Percentiles rank a stretch among this genome's conserved stretches.
phyloP scores from a whole-genome alignment of 2,329 filamentous ascomycete genomes.

The Magnaporthiopsis rhizophila region DNA sequence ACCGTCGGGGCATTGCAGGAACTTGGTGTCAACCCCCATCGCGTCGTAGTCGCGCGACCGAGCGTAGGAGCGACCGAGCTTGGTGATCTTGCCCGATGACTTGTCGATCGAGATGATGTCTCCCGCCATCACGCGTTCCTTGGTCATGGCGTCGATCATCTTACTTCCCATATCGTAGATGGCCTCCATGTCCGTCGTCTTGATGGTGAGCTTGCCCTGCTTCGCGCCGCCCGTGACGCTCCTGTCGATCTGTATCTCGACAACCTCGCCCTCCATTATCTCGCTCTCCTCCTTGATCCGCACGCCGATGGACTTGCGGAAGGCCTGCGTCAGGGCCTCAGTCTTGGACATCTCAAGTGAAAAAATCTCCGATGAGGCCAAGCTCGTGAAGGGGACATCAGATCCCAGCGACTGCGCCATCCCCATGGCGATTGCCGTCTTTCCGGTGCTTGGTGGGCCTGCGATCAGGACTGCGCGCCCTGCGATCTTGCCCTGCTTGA shows the following conservation, averaged over 20 bases:
- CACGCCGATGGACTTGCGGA: slow-evolving; percentile 95
- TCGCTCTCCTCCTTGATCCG: slow-evolving; percentile 98
- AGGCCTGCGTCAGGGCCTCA: slow-evolving; percentile 95
- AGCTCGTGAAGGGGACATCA: slow-evolving; percentile 93
- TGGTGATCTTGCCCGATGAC: slow-evolving; percentile 95
- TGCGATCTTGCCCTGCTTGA: slow-evolving; percentile 97
- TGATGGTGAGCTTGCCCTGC: slow-evolving; percentile 98
- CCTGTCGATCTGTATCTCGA: slow-evolving; percentile 96
- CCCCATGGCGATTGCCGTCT: slow-evolving; percentile 97
- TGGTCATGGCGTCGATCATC: slow-evolving; percentile 99
- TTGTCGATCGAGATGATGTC: slow-evolving; percentile 99
- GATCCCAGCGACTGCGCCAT: slow-evolving; percentile 94
- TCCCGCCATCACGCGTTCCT: slow-evolving; percentile 97
- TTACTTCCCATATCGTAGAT: slow-evolving; percentile 99
- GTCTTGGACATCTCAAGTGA: slow-evolving; percentile 99
- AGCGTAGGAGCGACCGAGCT: slow-evolving; percentile 89
- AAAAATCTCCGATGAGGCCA: slow-evolving; percentile 95
- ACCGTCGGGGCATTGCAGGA: slow-evolving; percentile 93
- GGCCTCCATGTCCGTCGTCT: slow-evolving; percentile 99
- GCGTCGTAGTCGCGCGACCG: slow-evolving; percentile 96
- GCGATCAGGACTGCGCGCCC: slow-evolving; percentile 91
- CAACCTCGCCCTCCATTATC: slow-evolving; percentile 97
- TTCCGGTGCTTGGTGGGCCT: slow-evolving; percentile 92
- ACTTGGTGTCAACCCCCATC: slow-evolving; percentile 97
- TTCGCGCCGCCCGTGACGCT: slow-evolving; percentile 95